phyloP scores from a whole-genome alignment of 2,329 filamentous ascomycete species.

The Aplosporella prunicola region DNA sequence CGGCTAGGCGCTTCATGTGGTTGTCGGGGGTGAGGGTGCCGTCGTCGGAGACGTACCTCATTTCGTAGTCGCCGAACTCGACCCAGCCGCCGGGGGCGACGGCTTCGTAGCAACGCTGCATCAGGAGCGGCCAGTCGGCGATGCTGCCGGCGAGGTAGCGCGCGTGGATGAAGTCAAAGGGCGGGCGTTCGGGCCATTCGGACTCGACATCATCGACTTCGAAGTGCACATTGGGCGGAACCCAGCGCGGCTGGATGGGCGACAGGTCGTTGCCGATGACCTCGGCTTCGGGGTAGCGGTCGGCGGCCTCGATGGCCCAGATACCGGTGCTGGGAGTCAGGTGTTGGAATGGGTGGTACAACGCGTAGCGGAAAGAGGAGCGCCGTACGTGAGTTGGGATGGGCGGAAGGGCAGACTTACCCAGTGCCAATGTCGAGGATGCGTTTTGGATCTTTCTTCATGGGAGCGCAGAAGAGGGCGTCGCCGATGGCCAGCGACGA shows the following conservation, averaged over 20 bases:
- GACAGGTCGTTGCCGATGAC: constrained; percentile 39
- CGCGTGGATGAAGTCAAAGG: constrained; percentile 50
- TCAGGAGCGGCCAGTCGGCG: constrained; percentile 42
- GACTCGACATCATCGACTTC: constrained; percentile 41
- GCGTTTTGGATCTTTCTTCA: constrained; percentile 15
- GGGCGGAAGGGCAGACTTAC: too few species aligned
- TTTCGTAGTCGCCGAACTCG: constrained; percentile 23
- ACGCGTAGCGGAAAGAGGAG: too few species aligned
- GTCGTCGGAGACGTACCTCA: constrained; percentile 22
- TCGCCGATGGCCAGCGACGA: constrained; percentile 26
- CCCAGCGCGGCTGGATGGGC: constrained; percentile 40
- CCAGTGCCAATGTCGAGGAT: constrained; percentile 26
- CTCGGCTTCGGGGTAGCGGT: constrained; percentile 24
- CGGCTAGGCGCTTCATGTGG: constrained; percentile 7
- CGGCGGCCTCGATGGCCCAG: constrained; percentile 22
- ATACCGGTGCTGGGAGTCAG: constrained; percentile 13
- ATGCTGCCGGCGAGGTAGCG: constrained; percentile 44
- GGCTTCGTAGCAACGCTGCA: constrained; percentile 40
- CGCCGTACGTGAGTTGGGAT: too few species aligned
- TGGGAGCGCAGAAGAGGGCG: constrained; percentile 26
- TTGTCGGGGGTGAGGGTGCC: constrained; percentile 18
- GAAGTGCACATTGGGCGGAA: constrained; percentile 39
- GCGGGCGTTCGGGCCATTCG: constrained; percentile 22
- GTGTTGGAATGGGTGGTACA: too few species aligned
- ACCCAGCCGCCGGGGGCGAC: constrained; percentile 26